Conservation (phyloP, 768 basidiomycete species). For the Termitomyces sp. region DNA sequence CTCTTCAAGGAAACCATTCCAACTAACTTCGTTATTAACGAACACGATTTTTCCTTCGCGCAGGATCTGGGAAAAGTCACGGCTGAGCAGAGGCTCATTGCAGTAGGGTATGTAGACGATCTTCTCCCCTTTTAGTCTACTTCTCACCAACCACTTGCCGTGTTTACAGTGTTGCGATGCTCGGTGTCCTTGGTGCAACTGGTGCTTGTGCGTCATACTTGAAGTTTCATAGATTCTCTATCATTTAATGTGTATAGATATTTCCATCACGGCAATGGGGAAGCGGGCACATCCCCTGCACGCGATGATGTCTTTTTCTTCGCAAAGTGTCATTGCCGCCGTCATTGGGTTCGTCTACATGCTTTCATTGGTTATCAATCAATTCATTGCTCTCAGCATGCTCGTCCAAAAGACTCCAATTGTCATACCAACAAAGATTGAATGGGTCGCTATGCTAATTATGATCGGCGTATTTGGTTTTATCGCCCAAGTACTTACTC, state of each 20-base stretch:
- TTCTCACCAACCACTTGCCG: background rate
- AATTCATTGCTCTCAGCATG: conserved; percentile 31
- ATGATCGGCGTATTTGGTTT: conserved; percentile 52
- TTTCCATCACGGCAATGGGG: conserved; percentile 53
- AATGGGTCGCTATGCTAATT: conserved; percentile 40
- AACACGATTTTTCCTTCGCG: conserved; percentile 9
- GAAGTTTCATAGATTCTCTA: background rate
- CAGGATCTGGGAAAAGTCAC: conserved; percentile 22
- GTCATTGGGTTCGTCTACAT: conserved; percentile 23
- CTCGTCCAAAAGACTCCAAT: conserved; percentile 29
- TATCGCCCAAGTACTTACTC: conserved; percentile 43
- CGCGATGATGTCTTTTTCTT: conserved; percentile 59
- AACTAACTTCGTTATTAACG: background rate
- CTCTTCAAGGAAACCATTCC: conserved; percentile 41
- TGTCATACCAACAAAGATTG: conserved; percentile 37
- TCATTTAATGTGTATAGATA: conserved; percentile 1
- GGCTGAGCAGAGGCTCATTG: conserved; percentile 35
- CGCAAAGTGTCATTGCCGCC: conserved; percentile 42
- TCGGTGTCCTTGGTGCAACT: conserved; percentile 61
- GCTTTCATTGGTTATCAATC: background rate
- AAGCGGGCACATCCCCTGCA: conserved; percentile 73
- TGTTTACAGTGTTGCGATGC: conserved; percentile 5
- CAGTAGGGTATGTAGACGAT: conserved; percentile 8
- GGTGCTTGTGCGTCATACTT: conserved; percentile 53
- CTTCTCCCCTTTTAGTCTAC: background rate